These are phyloP conservation scores for Gymnopilus dilepis DNA, from an alignment of 768 basidiomycete species.

Conservation along the genomic window DNA sequence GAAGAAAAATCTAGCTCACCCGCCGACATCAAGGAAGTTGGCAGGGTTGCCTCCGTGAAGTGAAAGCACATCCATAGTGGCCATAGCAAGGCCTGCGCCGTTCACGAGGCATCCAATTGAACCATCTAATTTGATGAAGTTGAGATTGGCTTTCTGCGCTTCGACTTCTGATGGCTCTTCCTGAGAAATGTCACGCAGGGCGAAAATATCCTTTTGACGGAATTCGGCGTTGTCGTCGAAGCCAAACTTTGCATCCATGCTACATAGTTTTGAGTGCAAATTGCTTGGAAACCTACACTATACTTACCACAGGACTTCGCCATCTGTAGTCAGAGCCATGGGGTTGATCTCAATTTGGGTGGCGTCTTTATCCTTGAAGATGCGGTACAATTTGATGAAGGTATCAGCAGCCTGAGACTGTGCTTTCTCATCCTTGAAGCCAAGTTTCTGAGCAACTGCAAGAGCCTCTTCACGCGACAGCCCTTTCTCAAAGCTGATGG, in stretches of 20 bases:
- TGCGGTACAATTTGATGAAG: constrained; percentile 91
- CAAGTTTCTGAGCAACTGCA: constrained; percentile 85
- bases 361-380: constrained; percentile 99
- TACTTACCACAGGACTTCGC: constrained; percentile 87
- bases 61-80: constrained; percentile 99
- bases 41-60: constrained; percentile 96
- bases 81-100: constrained; percentile 98
- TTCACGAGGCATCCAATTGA: constrained; percentile 97
- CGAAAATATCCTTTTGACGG: constrained; percentile 90
- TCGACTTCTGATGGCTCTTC: constrained; percentile 98
- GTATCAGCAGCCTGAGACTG: constrained; percentile 90
- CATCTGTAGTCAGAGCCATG: constrained; percentile 89
- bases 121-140: constrained; percentile 99
- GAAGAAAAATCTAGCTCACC: constrained; percentile 47
- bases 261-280: constrained; percentile 34
- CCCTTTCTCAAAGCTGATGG: constrained; percentile 85
- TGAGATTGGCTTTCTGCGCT: constrained; percentile 93
- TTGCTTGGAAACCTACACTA: constrained; percentile 8
- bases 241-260: constrained; percentile 99
- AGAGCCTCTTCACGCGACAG: constrained; percentile 75
- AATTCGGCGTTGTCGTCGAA: constrained; percentile 99
- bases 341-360: constrained; percentile 99
- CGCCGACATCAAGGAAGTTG: constrained; percentile 99
- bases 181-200: constrained; percentile 89
- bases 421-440: constrained; percentile 75